Evolutionary conservation across 2,329 filamentous ascomycete genomes (phyloP).

Genomic region (Cladorrhinum sp.): DNA sequence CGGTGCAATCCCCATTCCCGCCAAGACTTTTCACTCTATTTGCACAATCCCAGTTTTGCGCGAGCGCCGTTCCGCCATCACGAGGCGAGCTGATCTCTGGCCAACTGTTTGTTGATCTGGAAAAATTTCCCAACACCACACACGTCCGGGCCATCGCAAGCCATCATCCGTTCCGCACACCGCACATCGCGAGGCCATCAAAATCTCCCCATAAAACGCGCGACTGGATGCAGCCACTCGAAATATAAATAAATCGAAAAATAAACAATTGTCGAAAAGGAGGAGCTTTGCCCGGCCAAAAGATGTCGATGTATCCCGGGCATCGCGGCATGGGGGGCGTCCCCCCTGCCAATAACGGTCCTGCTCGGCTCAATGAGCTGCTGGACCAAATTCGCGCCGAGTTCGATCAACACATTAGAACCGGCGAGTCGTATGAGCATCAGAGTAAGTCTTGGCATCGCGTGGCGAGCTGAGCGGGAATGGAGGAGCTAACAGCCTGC

Average conservation of each 20-base stretch:
- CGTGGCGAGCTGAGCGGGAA: background rate
- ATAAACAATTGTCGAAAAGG: background rate
- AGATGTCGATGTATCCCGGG: constrained; percentile 78
- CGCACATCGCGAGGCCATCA: constrained; percentile 7
- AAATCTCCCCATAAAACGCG: background rate
- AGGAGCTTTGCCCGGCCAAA: constrained; percentile 18
- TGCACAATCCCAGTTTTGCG: constrained; percentile 13
- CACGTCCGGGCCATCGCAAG: background rate
- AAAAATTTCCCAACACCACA: constrained; percentile 16
- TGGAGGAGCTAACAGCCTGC: constrained; percentile 14
- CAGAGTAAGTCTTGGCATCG: constrained; percentile 67
- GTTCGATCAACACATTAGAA: constrained; percentile 80
- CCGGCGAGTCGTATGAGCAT: constrained; percentile 84
- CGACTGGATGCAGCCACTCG: background rate
- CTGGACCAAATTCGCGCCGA: constrained; percentile 87
- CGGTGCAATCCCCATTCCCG: constrained; percentile 7
- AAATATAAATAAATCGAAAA: background rate
- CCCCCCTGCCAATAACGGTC: constrained; percentile 49
- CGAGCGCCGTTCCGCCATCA: constrained; percentile 5
- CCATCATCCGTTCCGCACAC: background rate
- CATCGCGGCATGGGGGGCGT: constrained; percentile 79
- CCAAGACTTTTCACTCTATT: constrained; percentile 16
- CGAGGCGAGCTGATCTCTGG: constrained; percentile 9
- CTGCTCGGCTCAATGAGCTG: constrained; percentile 78
- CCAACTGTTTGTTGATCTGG: constrained; percentile 9